Conservation (phyloP, 2,329 filamentous ascomycete genomes). For the Ceratocystis albifundus region DNA sequence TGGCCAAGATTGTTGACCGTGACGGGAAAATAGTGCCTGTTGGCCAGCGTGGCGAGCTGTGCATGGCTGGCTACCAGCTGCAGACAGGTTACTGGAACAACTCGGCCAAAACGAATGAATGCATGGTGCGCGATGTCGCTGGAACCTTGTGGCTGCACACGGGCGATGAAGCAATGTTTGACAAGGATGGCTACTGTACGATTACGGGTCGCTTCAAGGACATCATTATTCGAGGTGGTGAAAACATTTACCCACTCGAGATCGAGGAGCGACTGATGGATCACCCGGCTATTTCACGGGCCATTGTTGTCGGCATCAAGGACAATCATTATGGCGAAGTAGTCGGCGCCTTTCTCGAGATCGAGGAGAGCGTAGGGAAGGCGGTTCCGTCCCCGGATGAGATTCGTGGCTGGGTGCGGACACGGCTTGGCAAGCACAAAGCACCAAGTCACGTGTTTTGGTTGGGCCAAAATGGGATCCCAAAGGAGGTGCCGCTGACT, state of each 20-base stretch:
- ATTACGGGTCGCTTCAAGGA: constrained; percentile 71
- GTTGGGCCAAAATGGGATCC: constrained; percentile 52
- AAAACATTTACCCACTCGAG: constrained; percentile 64
- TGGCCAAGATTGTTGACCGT: constrained; percentile 65
- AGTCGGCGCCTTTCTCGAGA: constrained; percentile 52
- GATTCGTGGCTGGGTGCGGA: constrained; percentile 50
- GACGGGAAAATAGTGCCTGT: constrained; percentile 54
- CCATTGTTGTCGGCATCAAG: constrained; percentile 58
- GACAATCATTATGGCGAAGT: constrained; percentile 64
- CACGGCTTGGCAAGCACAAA: constrained; percentile 54
- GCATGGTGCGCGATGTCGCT: constrained; percentile 42
- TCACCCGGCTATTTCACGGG: constrained; percentile 50
- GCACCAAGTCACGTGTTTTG: constrained; percentile 65
- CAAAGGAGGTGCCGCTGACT: constrained; percentile 49
- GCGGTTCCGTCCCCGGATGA: constrained; percentile 40
- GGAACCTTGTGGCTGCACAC: constrained; percentile 53
- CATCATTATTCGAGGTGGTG: constrained; percentile 65
- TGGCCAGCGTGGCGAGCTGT: constrained; percentile 60
- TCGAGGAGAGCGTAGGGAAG: constrained; percentile 28
- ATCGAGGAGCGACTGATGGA: constrained; percentile 61
- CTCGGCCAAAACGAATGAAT: constrained; percentile 57
- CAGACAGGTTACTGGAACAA: constrained; percentile 59
- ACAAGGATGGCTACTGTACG: constrained; percentile 55
- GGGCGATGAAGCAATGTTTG: constrained; percentile 58
- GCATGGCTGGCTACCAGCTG: constrained; percentile 66